phyloP scores from a whole-genome alignment of 2,329 filamentous ascomycete genomes.

The Trichoderma koningii region DNA sequence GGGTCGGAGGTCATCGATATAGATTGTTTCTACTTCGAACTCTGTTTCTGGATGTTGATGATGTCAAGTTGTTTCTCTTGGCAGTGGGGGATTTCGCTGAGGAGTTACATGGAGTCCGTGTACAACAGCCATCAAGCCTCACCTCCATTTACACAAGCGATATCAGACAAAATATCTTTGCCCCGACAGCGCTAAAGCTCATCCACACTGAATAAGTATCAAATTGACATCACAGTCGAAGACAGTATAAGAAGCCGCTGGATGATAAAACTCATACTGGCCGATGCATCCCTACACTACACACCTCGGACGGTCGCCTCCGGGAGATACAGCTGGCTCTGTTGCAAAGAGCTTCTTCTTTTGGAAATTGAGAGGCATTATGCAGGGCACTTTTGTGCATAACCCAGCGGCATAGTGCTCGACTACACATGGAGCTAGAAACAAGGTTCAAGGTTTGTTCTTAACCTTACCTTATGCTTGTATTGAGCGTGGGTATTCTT shows the following conservation, averaged over 20 bases:
- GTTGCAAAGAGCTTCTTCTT: constrained; percentile 1
- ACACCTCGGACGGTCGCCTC: constrained; percentile 15
- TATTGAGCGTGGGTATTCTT: background rate
- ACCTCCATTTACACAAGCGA: background rate
- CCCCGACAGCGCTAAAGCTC: background rate
- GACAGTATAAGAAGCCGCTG: background rate
- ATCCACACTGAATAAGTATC: background rate
- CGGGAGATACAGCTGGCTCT: background rate
- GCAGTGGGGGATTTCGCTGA: background rate
- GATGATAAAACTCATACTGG: background rate
- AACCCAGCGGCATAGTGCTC: background rate
- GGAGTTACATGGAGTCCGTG: too few species aligned
- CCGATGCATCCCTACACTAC: background rate
- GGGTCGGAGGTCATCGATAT: background rate
- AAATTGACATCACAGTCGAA: too few species aligned
- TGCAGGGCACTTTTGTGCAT: constrained; percentile 14
- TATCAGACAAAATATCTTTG: background rate
- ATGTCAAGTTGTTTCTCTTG: background rate
- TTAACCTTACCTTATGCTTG: constrained; percentile 23
- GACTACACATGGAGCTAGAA: background rate
- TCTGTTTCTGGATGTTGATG: background rate
- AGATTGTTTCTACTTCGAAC: background rate
- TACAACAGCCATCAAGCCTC: too few species aligned
- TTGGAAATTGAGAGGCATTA: background rate
- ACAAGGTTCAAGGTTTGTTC: background rate